A percentile compares a stretch with the other conserved stretches of the same genome.
Evolutionary conservation across 2,329 filamentous ascomycete genomes (phyloP).

Genomic region (Alternaria ethzedia): DNA sequence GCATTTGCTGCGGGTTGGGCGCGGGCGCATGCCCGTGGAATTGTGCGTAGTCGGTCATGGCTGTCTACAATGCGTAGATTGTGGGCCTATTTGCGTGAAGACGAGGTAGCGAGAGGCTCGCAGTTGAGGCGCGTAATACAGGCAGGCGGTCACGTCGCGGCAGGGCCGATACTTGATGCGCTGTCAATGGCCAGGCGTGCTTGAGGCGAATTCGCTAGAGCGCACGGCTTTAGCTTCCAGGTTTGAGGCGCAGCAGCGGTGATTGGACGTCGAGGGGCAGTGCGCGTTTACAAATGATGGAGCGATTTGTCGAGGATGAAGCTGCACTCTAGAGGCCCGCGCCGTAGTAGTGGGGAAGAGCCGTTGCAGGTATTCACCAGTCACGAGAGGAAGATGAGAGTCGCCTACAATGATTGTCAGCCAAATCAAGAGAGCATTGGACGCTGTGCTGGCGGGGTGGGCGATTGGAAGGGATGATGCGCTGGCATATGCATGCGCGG

Average conservation of each 20-base stretch:
- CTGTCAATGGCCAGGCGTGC: slow-evolving; percentile 52
- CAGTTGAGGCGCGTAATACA: slow-evolving; percentile 38
- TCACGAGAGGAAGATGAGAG: slow-evolving; percentile 36
- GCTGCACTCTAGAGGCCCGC: slow-evolving; percentile 42
- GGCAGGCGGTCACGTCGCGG: slow-evolving; percentile 46
- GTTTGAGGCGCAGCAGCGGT: slow-evolving; percentile 38
- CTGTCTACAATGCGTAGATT: slow-evolving; percentile 21
- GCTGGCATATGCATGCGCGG: slow-evolving; percentile 53
- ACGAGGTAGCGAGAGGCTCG: slow-evolving; percentile 35
- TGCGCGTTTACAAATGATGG: slow-evolving; percentile 33
- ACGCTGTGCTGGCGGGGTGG: slow-evolving; percentile 47
- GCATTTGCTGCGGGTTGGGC: slow-evolving; percentile 65
- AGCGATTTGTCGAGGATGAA: slow-evolving; percentile 23
- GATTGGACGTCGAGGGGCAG: slow-evolving; percentile 40
- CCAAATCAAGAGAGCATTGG: slow-evolving; percentile 31
- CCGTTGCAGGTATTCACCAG: slow-evolving; percentile 44
- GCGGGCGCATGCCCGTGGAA: slow-evolving; percentile 54
- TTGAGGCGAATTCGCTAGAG: slow-evolving; percentile 42
- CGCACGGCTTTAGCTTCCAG: slow-evolving; percentile 40
- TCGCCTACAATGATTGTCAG: slow-evolving; percentile 44
- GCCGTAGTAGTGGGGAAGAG: slow-evolving; percentile 44
- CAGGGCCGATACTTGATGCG: slow-evolving; percentile 50
- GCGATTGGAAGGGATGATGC: slow-evolving; percentile 51
- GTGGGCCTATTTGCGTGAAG: slow-evolving; percentile 39
- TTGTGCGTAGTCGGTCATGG: slow-evolving; percentile 57